A percentile compares a stretch with the other conserved stretches of the same genome.
These are phyloP conservation scores for Acidomyces sp. DNA, from an alignment of 495 filamentous ascomycete species.

Conservation along the genomic window DNA sequence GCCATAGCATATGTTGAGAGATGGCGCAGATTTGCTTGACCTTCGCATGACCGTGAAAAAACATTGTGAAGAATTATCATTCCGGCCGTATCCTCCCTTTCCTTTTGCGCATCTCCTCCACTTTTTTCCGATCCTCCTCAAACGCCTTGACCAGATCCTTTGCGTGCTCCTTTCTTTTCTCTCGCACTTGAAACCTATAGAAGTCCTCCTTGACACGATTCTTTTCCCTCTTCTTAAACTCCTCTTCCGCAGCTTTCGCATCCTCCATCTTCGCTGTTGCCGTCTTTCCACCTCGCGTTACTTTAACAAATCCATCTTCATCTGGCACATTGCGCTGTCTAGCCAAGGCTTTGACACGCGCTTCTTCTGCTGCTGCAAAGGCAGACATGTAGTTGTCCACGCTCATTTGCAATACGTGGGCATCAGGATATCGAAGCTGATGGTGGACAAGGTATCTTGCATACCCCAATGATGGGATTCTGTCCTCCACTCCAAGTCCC, in stretches of 20 bases:
- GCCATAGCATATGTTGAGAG: too few species aligned
- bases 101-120: conserved; percentile 45
- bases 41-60: too few species aligned
- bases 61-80: too few species aligned
- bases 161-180: conserved; percentile 75
- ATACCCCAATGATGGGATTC: conserved; percentile 4
- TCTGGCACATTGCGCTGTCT: conserved; percentile 63
- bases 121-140: conserved; percentile 50
- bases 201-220: conserved; percentile 58
- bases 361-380: conserved; percentile 54
- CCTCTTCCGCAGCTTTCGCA: conserved; percentile 54
- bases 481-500: conserved; percentile 35
- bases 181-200: conserved; percentile 85
- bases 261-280: conserved; percentile 65
- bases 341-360: conserved; percentile 48
- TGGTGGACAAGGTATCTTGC: conserved; percentile 51
- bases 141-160: conserved; percentile 51
- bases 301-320: conserved; percentile 90
- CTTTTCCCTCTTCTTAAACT: conserved; percentile 61
- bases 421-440: conserved; percentile 53
- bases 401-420: conserved; percentile 46
- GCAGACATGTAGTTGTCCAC: conserved; percentile 72
- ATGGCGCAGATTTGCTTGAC: too few species aligned
- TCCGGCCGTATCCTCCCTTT: conserved; percentile 34
- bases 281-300: conserved; percentile 60